Percentiles rank a stretch among this genome's conserved stretches.
These are phyloP conservation scores for Anaeramoeba flamelloides DNA, from an alignment of 78 protist species.

Conservation along the genomic window DNA sequence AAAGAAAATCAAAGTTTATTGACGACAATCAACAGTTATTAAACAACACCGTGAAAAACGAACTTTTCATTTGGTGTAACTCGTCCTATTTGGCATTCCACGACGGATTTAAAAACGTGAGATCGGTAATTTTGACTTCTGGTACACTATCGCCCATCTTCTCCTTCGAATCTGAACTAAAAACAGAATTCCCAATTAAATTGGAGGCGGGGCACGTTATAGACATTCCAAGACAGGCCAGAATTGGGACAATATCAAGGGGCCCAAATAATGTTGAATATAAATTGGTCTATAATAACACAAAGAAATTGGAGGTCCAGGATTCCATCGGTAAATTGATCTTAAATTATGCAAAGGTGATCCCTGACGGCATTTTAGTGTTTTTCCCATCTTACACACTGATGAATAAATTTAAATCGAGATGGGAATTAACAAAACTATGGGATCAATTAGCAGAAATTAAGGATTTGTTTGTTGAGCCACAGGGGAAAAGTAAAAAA, in stretches of 20 bases:
- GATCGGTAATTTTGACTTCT: too few relatives aligned
- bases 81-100: too few relatives aligned
- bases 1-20: too few relatives aligned
- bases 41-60: too few relatives aligned
- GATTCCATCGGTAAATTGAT: constrained; percentile 16
- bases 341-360: too few relatives aligned
- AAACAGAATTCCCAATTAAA: constrained; percentile 4
- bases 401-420: not conserved
- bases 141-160: constrained; percentile 90
- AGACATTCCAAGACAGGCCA: not conserved
- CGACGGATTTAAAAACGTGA: too few relatives aligned
- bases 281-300: not conserved
- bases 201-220: constrained; percentile 25
- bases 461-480: too few relatives aligned
- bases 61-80: too few relatives aligned
- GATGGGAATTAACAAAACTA: too few relatives aligned
- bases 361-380: constrained; percentile 23
- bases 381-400: constrained; percentile 28
- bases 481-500: too few relatives aligned
- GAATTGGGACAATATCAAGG: not conserved
- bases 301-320: not conserved
- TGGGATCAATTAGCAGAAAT: too few relatives aligned
- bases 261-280: constrained; percentile 4
- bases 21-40: too few relatives aligned
- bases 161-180: constrained; percentile 45